Conservation (phyloP, 306 rosid genomes). For the Alnus rubra region DNA sequence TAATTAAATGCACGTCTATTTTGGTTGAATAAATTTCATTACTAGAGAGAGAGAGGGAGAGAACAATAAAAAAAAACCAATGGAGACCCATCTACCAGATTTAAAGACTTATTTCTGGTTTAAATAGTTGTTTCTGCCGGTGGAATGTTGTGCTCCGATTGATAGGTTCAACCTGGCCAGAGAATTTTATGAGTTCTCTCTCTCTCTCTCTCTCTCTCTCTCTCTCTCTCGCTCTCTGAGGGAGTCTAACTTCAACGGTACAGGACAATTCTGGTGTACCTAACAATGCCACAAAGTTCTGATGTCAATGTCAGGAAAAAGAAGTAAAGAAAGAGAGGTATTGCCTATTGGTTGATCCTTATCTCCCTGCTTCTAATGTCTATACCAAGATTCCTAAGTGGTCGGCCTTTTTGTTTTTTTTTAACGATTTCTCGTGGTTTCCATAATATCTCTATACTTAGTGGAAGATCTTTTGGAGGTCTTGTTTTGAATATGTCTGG, state of each 20-base stretch:
- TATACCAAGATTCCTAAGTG: not conserved
- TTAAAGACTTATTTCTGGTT: not conserved
- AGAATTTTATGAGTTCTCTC: not conserved
- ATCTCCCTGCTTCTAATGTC: not conserved
- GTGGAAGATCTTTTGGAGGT: slow-evolving; percentile 5
- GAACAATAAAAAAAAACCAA: too few relatives aligned
- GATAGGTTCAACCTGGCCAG: not conserved
- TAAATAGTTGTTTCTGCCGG: not conserved
- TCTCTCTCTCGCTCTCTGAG: not conserved
- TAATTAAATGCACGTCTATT: too few relatives aligned
- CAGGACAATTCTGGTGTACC: not conserved
- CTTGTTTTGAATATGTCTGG: not conserved
- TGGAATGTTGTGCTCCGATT: not conserved
- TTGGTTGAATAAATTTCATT: too few relatives aligned
- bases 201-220: not conserved
- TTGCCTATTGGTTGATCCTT: not conserved
- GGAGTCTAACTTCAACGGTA: not conserved
- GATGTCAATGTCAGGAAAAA: not conserved
- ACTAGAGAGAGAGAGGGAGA: too few relatives aligned
- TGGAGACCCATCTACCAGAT: not conserved
- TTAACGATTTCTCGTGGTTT: not conserved
- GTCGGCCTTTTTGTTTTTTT: not conserved
- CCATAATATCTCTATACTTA: slow-evolving; percentile 4
- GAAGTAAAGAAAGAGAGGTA: not conserved
- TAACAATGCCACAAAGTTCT: not conserved